These are phyloP conservation scores for Chalciporus pseudorubinellus DNA, from an alignment of 768 basidiomycete species.

Conservation along the genomic window DNA sequence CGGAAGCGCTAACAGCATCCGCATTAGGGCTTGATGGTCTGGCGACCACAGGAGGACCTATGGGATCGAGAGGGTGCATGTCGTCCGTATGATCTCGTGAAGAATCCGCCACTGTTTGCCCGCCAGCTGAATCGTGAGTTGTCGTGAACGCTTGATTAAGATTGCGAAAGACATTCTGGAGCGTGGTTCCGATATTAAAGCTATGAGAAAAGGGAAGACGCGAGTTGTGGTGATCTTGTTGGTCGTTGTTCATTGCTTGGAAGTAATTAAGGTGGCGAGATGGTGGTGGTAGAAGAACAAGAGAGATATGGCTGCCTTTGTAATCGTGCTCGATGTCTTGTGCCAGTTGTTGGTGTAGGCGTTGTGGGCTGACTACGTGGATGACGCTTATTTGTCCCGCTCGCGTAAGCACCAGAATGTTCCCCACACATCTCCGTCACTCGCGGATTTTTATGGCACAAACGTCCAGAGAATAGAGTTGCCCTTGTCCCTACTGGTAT, in stretches of 20 bases:
- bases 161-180: constrained; percentile 31
- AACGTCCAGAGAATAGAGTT: too few relatives aligned
- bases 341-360: neutral
- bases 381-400: constrained; percentile 21
- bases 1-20: constrained; percentile 3
- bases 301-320: constrained; percentile 6
- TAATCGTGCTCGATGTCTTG: constrained; percentile 5
- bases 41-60: neutral
- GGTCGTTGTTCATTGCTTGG: constrained; percentile 18
- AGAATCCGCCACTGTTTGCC: neutral
- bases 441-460: neutral
- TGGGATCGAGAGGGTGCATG: constrained; percentile 4
- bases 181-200: constrained; percentile 26
- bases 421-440: constrained; percentile 8
- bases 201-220: constrained; percentile 11
- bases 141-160: constrained; percentile 32
- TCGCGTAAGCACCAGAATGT: constrained; percentile 34
- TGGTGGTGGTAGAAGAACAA: constrained; percentile 22
- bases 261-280: neutral
- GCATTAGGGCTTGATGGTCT: constrained; percentile 1
- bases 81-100: neutral
- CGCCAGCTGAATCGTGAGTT: constrained; percentile 2
- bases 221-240: constrained; percentile 11
- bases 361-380: neutral
- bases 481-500: neutral